Evolutionary conservation across 371 early-diverging fungal genomes (phyloP), one percentile per base, ranked within the genome.

Genomic region (Lichtheimia ornata): DNA sequence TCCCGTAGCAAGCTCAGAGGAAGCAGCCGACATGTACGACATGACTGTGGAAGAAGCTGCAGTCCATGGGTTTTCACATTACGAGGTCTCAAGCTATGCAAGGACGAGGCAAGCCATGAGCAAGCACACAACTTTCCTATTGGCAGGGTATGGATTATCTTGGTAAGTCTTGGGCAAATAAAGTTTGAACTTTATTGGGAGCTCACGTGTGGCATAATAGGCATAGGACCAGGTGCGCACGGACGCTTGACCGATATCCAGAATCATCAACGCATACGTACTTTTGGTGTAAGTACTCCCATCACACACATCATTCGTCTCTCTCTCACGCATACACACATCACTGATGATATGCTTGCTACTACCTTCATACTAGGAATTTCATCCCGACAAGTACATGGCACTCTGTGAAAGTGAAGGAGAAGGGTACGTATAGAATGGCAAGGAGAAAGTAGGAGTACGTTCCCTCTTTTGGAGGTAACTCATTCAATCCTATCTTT

Each of bases 221-320:
- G 86, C 0, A 79, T 94, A 35, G 95, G 94, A 0, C 94, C 94
- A 2, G 94, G 94, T 12, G 92, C 95, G 3, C 95, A 94, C 65
- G 94, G 94, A 3, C 78, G 93, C 14, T 53, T 90, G 49, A 76
- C 72, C 4, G 76, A 80, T 18, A 64, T 64, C 12, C 58, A 51
- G 1, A 71, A 58, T n/a, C 61, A 74, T 4, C 53, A 62, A 43
- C 68, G 84, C 1, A 52, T 69, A 24, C 70, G 90, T 20, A 86
- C 91, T 0, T 86, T 84, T 67, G 85, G 88, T 18, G 87, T 88
- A 67, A 61, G 73, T 42, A 57, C 17, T 30, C 17, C 1, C 35
- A 22, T 22, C n/a, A 22, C 22, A 22, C 1, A 22, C 35, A 35
- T 35, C 30, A 3, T 30, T 30, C 30, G 1, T 30, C 30, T 30